Evolutionary conservation across 2,329 filamentous ascomycete genomes (phyloP).

Genomic region (Arthrinium phaeospermum): DNA sequence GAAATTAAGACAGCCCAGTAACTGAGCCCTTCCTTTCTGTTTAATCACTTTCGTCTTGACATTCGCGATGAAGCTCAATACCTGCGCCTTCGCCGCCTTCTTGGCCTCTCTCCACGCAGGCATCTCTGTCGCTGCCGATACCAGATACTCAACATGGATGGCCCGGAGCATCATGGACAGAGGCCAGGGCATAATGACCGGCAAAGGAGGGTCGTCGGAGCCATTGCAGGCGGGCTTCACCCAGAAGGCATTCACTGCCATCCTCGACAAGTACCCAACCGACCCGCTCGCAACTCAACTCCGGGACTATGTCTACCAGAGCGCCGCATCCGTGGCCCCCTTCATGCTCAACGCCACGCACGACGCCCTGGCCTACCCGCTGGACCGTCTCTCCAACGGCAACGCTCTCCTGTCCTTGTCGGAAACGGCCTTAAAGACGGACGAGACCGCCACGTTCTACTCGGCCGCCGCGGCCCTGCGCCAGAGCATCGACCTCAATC

Average conservation of each 20-base stretch:
- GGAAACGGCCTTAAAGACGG: background rate
- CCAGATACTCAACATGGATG: slow-evolving; percentile 33
- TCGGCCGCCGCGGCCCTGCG: slow-evolving; percentile 32
- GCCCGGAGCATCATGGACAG: slow-evolving; percentile 40
- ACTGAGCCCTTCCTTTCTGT: background rate
- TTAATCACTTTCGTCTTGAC: slow-evolving; percentile 15
- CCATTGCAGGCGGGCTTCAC: slow-evolving; percentile 40
- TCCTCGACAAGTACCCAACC: slow-evolving; percentile 33
- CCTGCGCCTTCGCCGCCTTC: background rate
- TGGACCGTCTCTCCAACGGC: slow-evolving; percentile 41
- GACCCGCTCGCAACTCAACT: slow-evolving; percentile 23
- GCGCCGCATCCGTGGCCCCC: slow-evolving; percentile 34
- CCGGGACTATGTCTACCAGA: slow-evolving; percentile 32
- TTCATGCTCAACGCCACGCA: slow-evolving; percentile 36
- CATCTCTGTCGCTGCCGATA: background rate
- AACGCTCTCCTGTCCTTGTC: slow-evolving; percentile 34
- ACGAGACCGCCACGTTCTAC: slow-evolving; percentile 22
- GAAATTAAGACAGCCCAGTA: background rate
- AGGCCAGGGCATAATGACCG: slow-evolving; percentile 40
- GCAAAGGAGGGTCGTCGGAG: slow-evolving; percentile 35
- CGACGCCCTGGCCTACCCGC: slow-evolving; percentile 35
- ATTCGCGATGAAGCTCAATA: background rate
- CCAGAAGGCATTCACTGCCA: slow-evolving; percentile 38
- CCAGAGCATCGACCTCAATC: slow-evolving; percentile 38
- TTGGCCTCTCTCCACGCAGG: slow-evolving; percentile 21